Conservation (phyloP, 2,329 filamentous ascomycete species). For the Lizonia empirigonia region DNA sequence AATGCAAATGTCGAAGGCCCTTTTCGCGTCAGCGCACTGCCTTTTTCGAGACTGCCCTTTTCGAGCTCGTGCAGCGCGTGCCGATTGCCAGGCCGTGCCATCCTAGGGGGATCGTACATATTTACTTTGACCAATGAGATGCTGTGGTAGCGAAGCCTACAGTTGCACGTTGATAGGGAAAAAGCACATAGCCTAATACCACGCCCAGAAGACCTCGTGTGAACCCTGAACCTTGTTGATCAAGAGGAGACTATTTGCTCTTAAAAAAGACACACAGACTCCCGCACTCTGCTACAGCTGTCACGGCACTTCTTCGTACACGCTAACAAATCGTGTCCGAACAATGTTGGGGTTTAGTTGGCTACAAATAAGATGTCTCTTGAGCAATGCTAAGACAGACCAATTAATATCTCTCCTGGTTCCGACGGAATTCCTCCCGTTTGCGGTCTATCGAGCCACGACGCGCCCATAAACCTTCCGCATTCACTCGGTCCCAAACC, state of each 20-base stretch:
- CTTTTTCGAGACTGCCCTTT: neutral
- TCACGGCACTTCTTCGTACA: slow-evolving; percentile 3
- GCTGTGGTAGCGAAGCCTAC: neutral
- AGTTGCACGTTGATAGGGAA: neutral
- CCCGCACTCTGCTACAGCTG: slow-evolving; percentile 6
- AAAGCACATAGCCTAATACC: neutral
- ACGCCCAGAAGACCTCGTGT: neutral
- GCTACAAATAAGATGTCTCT: too few species aligned
- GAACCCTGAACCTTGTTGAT: neutral
- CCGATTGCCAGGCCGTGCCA: slow-evolving; percentile 9
- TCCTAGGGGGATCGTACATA: slow-evolving; percentile 1
- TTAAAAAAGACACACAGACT: slow-evolving; percentile 5
- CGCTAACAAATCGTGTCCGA: neutral
- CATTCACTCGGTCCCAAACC: neutral
- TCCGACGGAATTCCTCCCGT: neutral
- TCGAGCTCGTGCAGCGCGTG: slow-evolving; percentile 5
- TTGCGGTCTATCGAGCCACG: slow-evolving; percentile 1
- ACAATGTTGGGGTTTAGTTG: too few species aligned
- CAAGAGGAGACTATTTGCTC: neutral
- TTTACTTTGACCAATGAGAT: neutral
- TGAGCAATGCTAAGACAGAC: too few species aligned
- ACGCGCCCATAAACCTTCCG: neutral
- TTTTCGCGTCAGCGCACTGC: neutral
- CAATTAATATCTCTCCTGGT: too few species aligned
- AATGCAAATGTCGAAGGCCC: slow-evolving; percentile 9